These are phyloP conservation scores for Fonsecaea erecta DNA, from an alignment of 2,329 filamentous ascomycete genomes.

Conservation along the genomic window DNA sequence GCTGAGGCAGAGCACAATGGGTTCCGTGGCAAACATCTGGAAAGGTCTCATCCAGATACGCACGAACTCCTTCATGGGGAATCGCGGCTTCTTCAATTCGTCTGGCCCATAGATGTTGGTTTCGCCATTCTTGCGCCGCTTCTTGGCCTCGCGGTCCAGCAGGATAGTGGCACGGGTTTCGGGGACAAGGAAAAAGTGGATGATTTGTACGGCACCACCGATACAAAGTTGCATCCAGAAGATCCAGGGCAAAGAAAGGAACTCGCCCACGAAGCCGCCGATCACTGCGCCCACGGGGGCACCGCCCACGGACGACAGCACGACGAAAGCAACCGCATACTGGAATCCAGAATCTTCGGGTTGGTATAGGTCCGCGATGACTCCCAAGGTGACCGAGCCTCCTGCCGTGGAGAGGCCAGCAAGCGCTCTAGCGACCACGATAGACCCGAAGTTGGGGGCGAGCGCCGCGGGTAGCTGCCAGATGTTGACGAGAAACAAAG, in stretches of 20 bases:
- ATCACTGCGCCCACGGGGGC: constrained; percentile 61
- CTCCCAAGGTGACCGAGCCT: constrained; percentile 67
- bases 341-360: constrained; percentile 58
- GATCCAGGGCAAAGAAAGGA: constrained; percentile 61
- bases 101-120: constrained; percentile 67
- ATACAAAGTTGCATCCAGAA: constrained; percentile 67
- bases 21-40: constrained; percentile 67
- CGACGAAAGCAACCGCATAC: constrained; percentile 64
- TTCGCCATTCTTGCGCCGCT: constrained; percentile 55
- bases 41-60: constrained; percentile 65
- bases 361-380: constrained; percentile 67
- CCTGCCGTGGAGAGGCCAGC: constrained; percentile 67
- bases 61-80: constrained; percentile 63
- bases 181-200: constrained; percentile 59
- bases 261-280: constrained; percentile 58
- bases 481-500: constrained; percentile 74
- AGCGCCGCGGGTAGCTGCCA: constrained; percentile 74
- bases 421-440: constrained; percentile 71
- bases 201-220: constrained; percentile 56
- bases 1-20: constrained; percentile 66
- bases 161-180: constrained; percentile 64
- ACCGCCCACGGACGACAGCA: constrained; percentile 61
- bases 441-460: constrained; percentile 70
- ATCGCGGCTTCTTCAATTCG: constrained; percentile 60
- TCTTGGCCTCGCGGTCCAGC: constrained; percentile 63